These are phyloP conservation scores for Colletotrichum liriopes DNA, from an alignment of 2,329 filamentous ascomycete species.

Conservation along the genomic window DNA sequence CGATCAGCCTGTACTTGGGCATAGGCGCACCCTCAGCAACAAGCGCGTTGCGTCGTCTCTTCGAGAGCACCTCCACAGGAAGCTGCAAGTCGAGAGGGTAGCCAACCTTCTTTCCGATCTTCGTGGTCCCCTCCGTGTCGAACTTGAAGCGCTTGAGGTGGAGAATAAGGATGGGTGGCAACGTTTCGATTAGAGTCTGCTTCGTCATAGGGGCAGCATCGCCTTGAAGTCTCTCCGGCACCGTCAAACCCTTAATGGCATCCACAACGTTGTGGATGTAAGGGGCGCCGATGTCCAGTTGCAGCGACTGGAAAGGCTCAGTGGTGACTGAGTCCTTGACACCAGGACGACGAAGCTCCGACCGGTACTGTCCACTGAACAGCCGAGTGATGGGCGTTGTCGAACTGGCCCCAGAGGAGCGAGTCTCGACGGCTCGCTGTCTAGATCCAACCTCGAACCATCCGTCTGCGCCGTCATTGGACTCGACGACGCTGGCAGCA, in stretches of 20 bases:
- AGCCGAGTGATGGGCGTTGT: constrained; percentile 94
- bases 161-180: constrained; percentile 92
- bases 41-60: constrained; percentile 78
- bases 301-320: constrained; percentile 94
- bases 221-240: constrained; percentile 86
- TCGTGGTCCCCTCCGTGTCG: constrained; percentile 90
- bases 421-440: constrained; percentile 88
- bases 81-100: constrained; percentile 97
- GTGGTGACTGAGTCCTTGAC: constrained; percentile 92
- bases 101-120: constrained; percentile 98
- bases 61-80: constrained; percentile 89
- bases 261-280: constrained; percentile 93
- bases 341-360: constrained; percentile 89
- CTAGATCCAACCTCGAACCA: constrained; percentile 97
- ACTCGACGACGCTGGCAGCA: constrained; percentile 47
- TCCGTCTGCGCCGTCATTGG: constrained; percentile 66
- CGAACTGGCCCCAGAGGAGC: constrained; percentile 82
- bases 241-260: constrained; percentile 87
- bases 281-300: constrained; percentile 92
- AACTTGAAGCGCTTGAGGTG: constrained; percentile 99
- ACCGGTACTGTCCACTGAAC: constrained; percentile 92
- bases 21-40: constrained; percentile 76
- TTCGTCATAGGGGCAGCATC: constrained; percentile 85
- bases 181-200: constrained; percentile 92
- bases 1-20: constrained; percentile 88